Conservation (phyloP, 495 filamentous ascomycete genomes). For the Podospora conica region DNA sequence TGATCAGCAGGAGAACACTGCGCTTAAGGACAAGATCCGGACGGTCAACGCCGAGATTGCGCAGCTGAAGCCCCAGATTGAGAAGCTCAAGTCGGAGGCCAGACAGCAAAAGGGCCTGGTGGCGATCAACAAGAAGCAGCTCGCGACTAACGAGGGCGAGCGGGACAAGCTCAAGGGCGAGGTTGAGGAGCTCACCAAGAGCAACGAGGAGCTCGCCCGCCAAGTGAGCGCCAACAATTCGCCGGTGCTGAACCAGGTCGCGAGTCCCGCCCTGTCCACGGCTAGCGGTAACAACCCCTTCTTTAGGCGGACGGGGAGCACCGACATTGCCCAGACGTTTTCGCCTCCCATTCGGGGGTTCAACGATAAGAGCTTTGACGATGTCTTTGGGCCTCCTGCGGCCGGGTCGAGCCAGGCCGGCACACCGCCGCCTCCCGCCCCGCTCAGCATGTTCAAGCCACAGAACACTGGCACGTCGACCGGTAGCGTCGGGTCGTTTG, state of each 20-base stretch:
- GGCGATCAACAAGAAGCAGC: conserved; percentile 96
- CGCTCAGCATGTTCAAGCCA: conserved; percentile 61
- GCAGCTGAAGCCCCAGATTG: conserved; percentile 77
- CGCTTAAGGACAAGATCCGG: conserved; percentile 80
- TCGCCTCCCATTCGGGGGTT: conserved; percentile 39
- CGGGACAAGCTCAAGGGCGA: conserved; percentile 77
- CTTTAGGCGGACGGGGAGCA: conserved; percentile 68
- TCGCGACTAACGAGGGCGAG: conserved; percentile 80
- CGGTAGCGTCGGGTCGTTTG: conserved; percentile 46
- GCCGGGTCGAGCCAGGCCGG: conserved; percentile 23
- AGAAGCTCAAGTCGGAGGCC: conserved; percentile 82
- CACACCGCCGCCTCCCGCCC: conserved; percentile 48
- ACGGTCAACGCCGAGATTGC: conserved; percentile 72
- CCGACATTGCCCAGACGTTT: conserved; percentile 56
- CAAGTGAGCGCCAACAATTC: conserved; percentile 39
- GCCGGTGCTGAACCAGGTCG: conserved; percentile 31
- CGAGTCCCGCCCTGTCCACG: conserved; percentile 67
- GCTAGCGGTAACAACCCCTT: conserved; percentile 84
- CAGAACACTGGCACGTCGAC: conserved; percentile 52
- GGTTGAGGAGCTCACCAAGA: conserved; percentile 60
- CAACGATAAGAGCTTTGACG: conserved; percentile 71
- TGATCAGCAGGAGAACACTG: conserved; percentile 83
- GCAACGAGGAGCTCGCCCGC: conserved; percentile 49
- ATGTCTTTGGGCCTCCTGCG: conserved; percentile 68
- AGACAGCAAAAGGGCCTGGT: conserved; percentile 93